Base-by-base conservation (phyloP, 257 asterid genomes). In the Forsythia viridissima region DNA sequence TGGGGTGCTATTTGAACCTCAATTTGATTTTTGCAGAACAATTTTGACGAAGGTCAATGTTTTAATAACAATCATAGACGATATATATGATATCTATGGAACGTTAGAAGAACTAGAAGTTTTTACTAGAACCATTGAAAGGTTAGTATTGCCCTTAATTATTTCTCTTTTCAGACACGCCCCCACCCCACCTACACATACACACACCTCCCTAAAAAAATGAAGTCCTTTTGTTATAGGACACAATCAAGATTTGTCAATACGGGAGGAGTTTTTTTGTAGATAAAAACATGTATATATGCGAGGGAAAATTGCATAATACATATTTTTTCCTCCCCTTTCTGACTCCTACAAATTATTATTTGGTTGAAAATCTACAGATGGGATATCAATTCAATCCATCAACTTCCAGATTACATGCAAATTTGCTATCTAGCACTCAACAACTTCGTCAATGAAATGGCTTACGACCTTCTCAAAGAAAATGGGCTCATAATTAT, bases 391-490 rank as follows among this genome's bases (percentile, higher is more conserved):
- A 43, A 77, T 40, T 52, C 59, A 68, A 10, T 42, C 40, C 55
- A 73, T 7, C 44, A 79, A 3, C 79, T 73, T 43, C 82, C 82
- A 0, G 8, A 24, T 10, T 79, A 73, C 48, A 66, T 79, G 82
- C 74, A 77, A 73, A 2, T 72, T 11, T 71, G 74, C 12, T 76
- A 71, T 15, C 59, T 81, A 46, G 36, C 37, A 37, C 44, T 77
- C 21, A 20, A 37, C 65, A 81, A 81, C 34, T 8, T 61, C 40
- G 81, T 77, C 43, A 43, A 57, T 34, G 90, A 86, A 11, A 16
- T 85, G 74, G 90, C 86, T 11, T 71, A 80, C 15, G 77, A 75
- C 2, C 39, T 63, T 12, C 65, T 76, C 9, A 76, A 57, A 37
- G 77, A 80, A 20, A 72, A 76, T 2, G 84, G 72, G 2, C 21